Base-by-base conservation (phyloP, 352 stramenopile species). In the Pythium apleroticum region DNA sequence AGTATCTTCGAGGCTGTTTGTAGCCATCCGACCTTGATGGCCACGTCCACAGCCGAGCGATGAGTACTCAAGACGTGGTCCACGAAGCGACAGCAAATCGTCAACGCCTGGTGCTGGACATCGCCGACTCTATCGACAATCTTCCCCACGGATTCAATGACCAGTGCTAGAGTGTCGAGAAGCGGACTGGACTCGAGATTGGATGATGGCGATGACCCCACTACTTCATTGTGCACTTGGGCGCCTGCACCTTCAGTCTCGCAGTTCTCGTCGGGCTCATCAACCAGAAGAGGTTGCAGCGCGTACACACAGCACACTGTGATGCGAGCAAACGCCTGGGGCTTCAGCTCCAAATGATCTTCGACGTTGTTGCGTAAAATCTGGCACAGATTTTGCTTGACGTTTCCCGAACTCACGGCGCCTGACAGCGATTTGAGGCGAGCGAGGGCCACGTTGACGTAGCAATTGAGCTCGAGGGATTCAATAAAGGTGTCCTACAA, bases 401-500 rank as follows among this genome's bases (percentile, higher is more conserved):
- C 52, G 15, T 59, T 41, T 19, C 64, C 56, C 12, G 74, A 43
- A 7, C 60, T 60, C 54, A 79, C 52, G 4, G 37, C 43, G 31
- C 22, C 7, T 0, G 60, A 35, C 2, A 69, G 33, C 3, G 57
- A 9, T 19, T 69, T 74, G 14, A 71, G 50, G 4, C 39, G 69
- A 3, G 73, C 50, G 19, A 84, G 57, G 24, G 69, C 61, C 15
- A 66, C 73, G 19, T 81, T 52, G 1, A 84, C 57, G 62, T 63
- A 73, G 31, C 76, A 80, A 30, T 64, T 74, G 7, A 73, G 19
- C 56, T 84, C 66, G 25, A 84, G 50, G 9, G 73, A 71, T 28
- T 80, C 73, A 4, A 57, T 43, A 19, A 72, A 78, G 14, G 74
- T 73, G 27, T 74, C 66, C 73, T 84, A 27, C 67, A 79, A 30